Evolutionary conservation across 768 basidiomycete species (phyloP).

Genomic region (Omphalotus guepiniiformis): DNA sequence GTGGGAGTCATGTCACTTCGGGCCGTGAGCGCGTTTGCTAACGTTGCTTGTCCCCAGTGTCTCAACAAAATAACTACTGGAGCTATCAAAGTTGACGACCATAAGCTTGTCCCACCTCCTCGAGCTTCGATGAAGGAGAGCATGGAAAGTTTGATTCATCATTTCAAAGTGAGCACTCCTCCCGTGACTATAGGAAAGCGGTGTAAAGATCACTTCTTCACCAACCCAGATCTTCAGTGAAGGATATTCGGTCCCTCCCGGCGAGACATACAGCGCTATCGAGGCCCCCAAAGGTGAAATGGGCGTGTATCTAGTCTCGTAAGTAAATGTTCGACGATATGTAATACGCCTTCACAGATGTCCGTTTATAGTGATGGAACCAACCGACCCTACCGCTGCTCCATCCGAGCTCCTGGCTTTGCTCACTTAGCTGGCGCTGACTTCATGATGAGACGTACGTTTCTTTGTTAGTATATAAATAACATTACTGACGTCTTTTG

Average conservation of each 20-base stretch:
- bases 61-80: slow-evolving; percentile 97
- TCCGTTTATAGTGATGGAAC: slow-evolving; percentile 67
- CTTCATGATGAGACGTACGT: slow-evolving; percentile 95
- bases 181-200: too few relatives aligned
- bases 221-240: slow-evolving; percentile 79
- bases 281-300: slow-evolving; percentile 99
- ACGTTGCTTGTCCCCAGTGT: slow-evolving; percentile 50
- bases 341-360: background rate
- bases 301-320: slow-evolving; percentile 97
- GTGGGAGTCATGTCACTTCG: slow-evolving; percentile 24
- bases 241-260: slow-evolving; percentile 93
- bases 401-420: slow-evolving; percentile 95
- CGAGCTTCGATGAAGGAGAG: slow-evolving; percentile 99
- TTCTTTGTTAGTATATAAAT: slow-evolving; percentile 10
- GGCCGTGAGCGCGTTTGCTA: background rate
- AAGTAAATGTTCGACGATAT: slow-evolving; percentile 26
- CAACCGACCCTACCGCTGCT: slow-evolving; percentile 95
- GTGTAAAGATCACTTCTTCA: background rate
- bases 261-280: slow-evolving; percentile 95
- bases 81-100: slow-evolving; percentile 91
- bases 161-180: slow-evolving; percentile 84
- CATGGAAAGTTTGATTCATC: slow-evolving; percentile 97
- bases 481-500: slow-evolving; percentile 4
- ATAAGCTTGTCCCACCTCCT: slow-evolving; percentile 95
- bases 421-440: slow-evolving; percentile 94